phyloP scores from a whole-genome alignment of 164 flowering plant genomes.

The Nymphaea colorata region DNA sequence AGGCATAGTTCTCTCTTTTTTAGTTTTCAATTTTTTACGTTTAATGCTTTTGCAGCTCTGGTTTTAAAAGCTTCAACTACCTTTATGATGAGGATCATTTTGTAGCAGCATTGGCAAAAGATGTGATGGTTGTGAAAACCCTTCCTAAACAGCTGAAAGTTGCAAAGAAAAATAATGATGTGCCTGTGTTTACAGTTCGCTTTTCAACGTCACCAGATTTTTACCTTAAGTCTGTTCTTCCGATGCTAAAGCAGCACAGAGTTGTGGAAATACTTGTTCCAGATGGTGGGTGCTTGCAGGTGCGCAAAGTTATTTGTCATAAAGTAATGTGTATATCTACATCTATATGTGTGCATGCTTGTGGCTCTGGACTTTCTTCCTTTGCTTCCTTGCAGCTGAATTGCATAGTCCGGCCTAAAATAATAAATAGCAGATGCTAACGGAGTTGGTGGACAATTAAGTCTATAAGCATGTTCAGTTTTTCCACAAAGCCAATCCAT shows the following conservation, averaged over 20 bases:
- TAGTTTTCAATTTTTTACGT: background rate
- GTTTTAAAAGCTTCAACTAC: constrained; percentile 91
- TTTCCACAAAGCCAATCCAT: no score
- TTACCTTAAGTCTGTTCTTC: constrained; percentile 61
- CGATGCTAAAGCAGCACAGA: constrained; percentile 53
- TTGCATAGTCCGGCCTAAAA: no score
- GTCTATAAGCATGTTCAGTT: no score
- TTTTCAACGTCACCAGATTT: constrained; percentile 54
- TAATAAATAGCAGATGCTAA: no score
- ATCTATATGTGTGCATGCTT: background rate
- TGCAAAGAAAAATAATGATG: constrained; percentile 72
- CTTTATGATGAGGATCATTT: constrained; percentile 94
- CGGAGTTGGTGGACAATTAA: no score
- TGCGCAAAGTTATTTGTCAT: constrained; percentile 8
- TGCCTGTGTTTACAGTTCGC: constrained; percentile 67
- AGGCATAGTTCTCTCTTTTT: background rate
- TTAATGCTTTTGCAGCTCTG: constrained; percentile 37
- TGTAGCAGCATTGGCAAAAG: constrained; percentile 60
- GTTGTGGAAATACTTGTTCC: constrained; percentile 77
- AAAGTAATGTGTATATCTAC: background rate
- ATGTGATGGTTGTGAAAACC: constrained; percentile 61
- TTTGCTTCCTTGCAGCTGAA: no score
- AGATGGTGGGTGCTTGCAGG: constrained; percentile 97
- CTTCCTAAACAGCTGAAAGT: constrained; percentile 77
- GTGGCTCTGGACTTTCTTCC: background rate